These are phyloP conservation scores for Epichloe glyceriae DNA, from an alignment of 2,329 filamentous ascomycete species.

Conservation along the genomic window DNA sequence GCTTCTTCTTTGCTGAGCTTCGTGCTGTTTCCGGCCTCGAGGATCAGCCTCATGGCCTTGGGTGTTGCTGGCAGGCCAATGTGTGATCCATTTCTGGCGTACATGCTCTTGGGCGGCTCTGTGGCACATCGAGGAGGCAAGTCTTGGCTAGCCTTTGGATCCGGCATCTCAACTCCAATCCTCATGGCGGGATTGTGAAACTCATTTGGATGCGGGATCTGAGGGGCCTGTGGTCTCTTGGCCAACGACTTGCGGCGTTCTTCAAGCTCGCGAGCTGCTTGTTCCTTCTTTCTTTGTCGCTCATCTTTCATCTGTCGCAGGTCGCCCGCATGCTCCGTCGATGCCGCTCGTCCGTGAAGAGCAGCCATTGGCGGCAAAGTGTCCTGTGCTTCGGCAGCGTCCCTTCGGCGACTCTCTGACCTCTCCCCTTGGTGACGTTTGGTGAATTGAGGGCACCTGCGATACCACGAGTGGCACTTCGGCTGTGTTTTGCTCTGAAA, in stretches of 20 bases:
- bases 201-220: constrained; percentile 62
- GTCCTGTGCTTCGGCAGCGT: constrained; percentile 18
- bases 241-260: constrained; percentile 76
- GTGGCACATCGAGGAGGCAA: constrained; percentile 50
- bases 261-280: constrained; percentile 74
- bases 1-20: constrained; percentile 24
- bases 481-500: constrained; percentile 42
- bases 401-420: constrained; percentile 26
- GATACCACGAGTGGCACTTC: constrained; percentile 33
- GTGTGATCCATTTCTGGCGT: constrained; percentile 34
- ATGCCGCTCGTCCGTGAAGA: constrained; percentile 22
- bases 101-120: constrained; percentile 43
- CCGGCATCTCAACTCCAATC: constrained; percentile 28
- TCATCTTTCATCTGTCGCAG: constrained; percentile 45
- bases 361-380: constrained; percentile 17
- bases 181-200: constrained; percentile 20
- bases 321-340: constrained; percentile 39
- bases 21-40: constrained; percentile 42
- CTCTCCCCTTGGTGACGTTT: constrained; percentile 20
- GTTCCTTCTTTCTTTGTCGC: constrained; percentile 54
- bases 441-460: constrained; percentile 18
- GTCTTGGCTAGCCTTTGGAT: constrained; percentile 28
- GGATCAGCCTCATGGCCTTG: constrained; percentile 74
- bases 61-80: constrained; percentile 84
- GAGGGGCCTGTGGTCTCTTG: constrained; percentile 63